phyloP scores from a whole-genome alignment of 371 early-diverging fungal genomes.

The Rhizomucor miehei region DNA sequence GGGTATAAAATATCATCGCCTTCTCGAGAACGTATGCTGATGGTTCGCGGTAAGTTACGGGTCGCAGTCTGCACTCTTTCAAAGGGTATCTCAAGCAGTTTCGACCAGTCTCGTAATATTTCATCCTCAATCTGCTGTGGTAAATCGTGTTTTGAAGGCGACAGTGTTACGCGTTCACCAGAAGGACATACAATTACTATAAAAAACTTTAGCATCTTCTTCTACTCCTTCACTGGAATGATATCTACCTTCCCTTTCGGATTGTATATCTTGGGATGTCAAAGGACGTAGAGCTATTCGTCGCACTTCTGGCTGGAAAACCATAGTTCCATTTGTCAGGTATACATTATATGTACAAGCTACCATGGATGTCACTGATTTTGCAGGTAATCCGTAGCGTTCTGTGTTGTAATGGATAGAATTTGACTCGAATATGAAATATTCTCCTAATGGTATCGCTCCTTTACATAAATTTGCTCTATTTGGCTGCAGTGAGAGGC shows the following conservation, averaged over 20 bases:
- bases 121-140: constrained; percentile 22
- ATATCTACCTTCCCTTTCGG: neutral
- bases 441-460: constrained; percentile 43
- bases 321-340: constrained; percentile 35
- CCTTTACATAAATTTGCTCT: constrained; percentile 16
- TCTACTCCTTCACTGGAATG: neutral
- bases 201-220: neutral
- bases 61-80: neutral
- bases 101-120: constrained; percentile 30
- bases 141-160: constrained; percentile 15
- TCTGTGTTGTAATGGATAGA: constrained; percentile 2
- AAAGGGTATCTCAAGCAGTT: constrained; percentile 32
- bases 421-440: constrained; percentile 27
- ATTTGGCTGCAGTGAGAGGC: neutral
- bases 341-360: constrained; percentile 42
- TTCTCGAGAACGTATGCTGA: constrained; percentile 12
- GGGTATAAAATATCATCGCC: constrained; percentile 19
- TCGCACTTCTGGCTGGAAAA: constrained; percentile 38
- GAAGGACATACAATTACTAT: constrained; percentile 35
- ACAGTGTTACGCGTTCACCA: constrained; percentile 26
- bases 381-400: neutral
- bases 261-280: constrained; percentile 15
- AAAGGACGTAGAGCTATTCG: constrained; percentile 30
- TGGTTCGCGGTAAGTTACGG: neutral
- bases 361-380: constrained; percentile 5